Base-by-base conservation (phyloP, 345 rosid genomes). In the Populus pruinosa region DNA sequence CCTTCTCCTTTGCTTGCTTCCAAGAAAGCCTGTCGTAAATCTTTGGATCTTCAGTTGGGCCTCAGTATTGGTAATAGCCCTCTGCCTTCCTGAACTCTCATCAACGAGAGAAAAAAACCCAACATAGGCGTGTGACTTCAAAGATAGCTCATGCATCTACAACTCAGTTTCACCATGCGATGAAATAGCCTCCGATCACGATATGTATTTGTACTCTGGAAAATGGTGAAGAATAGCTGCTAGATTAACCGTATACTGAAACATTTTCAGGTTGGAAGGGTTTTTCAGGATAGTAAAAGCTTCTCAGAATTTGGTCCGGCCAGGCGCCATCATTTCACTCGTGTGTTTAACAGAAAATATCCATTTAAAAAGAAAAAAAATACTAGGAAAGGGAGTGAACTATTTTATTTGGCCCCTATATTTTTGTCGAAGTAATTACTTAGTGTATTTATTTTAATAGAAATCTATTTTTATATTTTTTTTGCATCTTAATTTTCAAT, bases 21-120 rank as follows among this genome's bases (percentile, higher is more conserved):
- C 20, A 92, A 85, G 77, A 87, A 81, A 77, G 80, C 73, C 74
- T 83, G 85, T 33, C 36, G 36, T 77, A 86, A 89, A 73, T 71
- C 91, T 61, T 78, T 89, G 90, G 96, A 94, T 89, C 94, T 94
- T 65, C 91, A 89, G 67, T 80, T 94, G 35, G 90, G 93, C 16
- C 82, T 89, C 64, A 81, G 88, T 33, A 33, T 5, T 33, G 36
- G 36, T 5, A 33, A 33, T 33, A 33, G 23, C 25, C 62, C 20
- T 13, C 14, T 61, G 33, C 36, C 39, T 21, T 27, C 47, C 55
- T 63, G 41, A 43, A 66, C 27, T 41, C 38, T 50, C 23, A 13
- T 17, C 5, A 56, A 36, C 25, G 14, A 2, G 31, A 14, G 20
- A 14, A 20, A 43, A 59, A 59, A 27, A 27, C 31, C n/a, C 31